Conservation (phyloP, 148 eudicot genomes). For the Chenopodium quinoa region DNA sequence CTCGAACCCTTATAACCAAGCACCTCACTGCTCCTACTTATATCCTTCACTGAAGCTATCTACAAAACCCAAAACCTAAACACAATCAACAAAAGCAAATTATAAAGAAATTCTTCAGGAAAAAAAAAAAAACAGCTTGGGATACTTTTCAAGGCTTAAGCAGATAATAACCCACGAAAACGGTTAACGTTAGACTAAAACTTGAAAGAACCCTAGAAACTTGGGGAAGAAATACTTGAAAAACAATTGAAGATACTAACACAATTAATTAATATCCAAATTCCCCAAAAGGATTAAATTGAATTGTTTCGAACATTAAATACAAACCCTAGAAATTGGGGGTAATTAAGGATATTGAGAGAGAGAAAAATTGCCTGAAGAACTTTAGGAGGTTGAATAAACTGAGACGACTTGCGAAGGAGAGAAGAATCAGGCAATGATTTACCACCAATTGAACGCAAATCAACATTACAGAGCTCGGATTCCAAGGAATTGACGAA, state of each 20-base stretch:
- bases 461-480: slow-evolving; percentile 69
- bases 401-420: slow-evolving; percentile 49
- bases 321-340: slow-evolving; percentile 1
- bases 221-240: not conserved
- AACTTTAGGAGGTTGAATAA: slow-evolving; percentile 64
- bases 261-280: not conserved
- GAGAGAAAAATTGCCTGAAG: slow-evolving; percentile 49
- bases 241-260: not conserved
- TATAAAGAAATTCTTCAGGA: not conserved
- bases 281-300: too few species aligned
- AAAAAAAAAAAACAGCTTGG: not conserved
- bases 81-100: slow-evolving; percentile 5
- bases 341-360: not conserved
- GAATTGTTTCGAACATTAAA: not conserved
- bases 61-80: slow-evolving; percentile 21
- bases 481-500: slow-evolving; percentile 50
- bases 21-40: slow-evolving; percentile 57
- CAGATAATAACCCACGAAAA: not conserved
- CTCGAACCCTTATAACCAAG: slow-evolving; percentile 47
- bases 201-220: not conserved
- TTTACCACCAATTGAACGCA: slow-evolving; percentile 64
- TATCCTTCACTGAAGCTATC: slow-evolving; percentile 73
- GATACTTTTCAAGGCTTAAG: not conserved
- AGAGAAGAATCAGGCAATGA: slow-evolving; percentile 60
- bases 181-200: not conserved